A percentile compares a stretch with the other conserved stretches of the same genome.
These are phyloP conservation scores for Echeveria elegans DNA, from an alignment of 164 flowering plant species.

Conservation along the genomic window DNA sequence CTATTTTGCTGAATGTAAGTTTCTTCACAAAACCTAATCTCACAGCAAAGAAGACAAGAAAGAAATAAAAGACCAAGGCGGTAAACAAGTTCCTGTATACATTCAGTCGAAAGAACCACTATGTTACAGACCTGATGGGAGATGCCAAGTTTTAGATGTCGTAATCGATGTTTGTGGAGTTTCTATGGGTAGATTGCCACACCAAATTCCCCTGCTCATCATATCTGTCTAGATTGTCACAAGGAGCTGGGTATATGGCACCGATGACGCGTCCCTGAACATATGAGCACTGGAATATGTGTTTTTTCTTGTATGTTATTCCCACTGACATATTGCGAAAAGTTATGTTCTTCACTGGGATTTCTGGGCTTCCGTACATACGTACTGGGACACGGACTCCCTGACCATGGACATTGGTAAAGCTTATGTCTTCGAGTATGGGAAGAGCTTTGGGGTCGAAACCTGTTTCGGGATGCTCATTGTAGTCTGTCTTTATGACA, in stretches of 20 bases:
- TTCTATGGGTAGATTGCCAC: constrained; percentile 48
- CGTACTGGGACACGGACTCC: constrained; percentile 93
- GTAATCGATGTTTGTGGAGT: constrained; percentile 71
- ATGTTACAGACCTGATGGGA: background rate
- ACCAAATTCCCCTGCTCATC: constrained; percentile 55
- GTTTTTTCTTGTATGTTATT: constrained; percentile 81
- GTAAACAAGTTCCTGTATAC: background rate
- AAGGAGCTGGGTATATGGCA: constrained; percentile 71
- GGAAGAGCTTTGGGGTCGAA: constrained; percentile 73
- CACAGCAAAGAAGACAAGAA: no score
- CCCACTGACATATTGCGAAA: constrained; percentile 89
- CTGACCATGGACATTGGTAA: constrained; percentile 66
- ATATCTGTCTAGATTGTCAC: constrained; percentile 77
- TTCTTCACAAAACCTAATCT: no score
- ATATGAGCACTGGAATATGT: constrained; percentile 81
- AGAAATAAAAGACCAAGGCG: no score
- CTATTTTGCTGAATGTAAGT: no score
- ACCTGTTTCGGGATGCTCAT: constrained; percentile 80
- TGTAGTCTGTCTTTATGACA: constrained; percentile 84
- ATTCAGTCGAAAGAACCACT: background rate
- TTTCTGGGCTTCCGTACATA: constrained; percentile 75
- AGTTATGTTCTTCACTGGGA: constrained; percentile 67
- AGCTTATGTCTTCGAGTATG: constrained; percentile 48
- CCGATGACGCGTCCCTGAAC: constrained; percentile 85
- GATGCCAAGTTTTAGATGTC: constrained; percentile 34